Conservation (phyloP, 1,139 yeast genomes). For the Suhomyces choctaworum region DNA sequence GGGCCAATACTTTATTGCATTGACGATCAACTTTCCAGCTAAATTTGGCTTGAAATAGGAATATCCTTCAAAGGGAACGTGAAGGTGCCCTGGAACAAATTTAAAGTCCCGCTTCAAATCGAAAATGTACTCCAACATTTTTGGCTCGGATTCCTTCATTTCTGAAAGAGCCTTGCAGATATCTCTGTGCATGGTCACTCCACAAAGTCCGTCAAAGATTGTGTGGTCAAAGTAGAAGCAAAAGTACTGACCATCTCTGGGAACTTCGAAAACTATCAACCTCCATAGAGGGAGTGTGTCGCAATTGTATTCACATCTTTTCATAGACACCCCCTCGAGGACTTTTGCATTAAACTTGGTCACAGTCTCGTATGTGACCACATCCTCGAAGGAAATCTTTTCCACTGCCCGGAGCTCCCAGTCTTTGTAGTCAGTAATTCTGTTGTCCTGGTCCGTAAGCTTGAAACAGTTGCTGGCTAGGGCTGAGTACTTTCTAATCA, state of each 20-base stretch:
- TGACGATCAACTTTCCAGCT: not conserved
- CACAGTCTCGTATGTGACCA: slow-evolving; percentile 21
- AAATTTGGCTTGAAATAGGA: not conserved
- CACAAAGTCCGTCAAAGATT: slow-evolving; percentile 18
- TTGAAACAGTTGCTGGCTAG: slow-evolving; percentile 24
- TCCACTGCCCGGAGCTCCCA: slow-evolving; percentile 22
- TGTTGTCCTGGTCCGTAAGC: slow-evolving; percentile 13
- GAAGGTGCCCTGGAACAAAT: slow-evolving; percentile 1
- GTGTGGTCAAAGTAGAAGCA: slow-evolving; percentile 16
- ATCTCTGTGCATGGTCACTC: slow-evolving; percentile 16
- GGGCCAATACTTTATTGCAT: too few relatives aligned
- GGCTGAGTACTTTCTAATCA: slow-evolving; percentile 25
- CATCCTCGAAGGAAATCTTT: slow-evolving; percentile 25
- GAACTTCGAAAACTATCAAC: slow-evolving; percentile 19
- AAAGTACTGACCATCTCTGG: slow-evolving; percentile 10
- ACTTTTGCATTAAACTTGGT: slow-evolving; percentile 18
- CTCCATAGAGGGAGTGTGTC: slow-evolving; percentile 31
- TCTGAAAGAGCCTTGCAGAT: slow-evolving; percentile 13
- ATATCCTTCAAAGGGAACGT: not conserved
- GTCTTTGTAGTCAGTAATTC: slow-evolving; percentile 17
- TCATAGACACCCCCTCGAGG: slow-evolving; percentile 20
- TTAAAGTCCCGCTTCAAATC: slow-evolving; percentile 3
- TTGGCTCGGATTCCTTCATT: slow-evolving; percentile 1
- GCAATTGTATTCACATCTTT: slow-evolving; percentile 18
- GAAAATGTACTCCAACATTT: slow-evolving; percentile 4